phyloP scores from a whole-genome alignment of 495 filamentous ascomycete genomes.

The Usnea hakonensis region DNA sequence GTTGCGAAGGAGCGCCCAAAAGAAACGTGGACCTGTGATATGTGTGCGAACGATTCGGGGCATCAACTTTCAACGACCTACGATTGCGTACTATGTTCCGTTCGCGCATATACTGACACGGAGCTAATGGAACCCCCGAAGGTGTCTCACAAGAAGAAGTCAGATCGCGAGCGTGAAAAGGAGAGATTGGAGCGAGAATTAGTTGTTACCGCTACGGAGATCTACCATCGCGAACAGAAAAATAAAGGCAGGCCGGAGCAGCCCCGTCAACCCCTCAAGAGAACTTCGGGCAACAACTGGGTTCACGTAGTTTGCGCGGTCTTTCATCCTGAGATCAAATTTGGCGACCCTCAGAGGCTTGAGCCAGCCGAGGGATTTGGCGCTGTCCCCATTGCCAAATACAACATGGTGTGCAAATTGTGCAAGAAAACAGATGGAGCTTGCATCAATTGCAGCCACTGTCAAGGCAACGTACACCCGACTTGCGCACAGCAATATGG shows the following conservation, averaged over 20 bases:
- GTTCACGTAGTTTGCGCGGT: slow-evolving; percentile 91
- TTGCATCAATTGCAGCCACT: slow-evolving; percentile 76
- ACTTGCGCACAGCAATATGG: slow-evolving; percentile 80
- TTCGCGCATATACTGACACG: slow-evolving; percentile 56
- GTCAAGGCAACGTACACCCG: slow-evolving; percentile 74
- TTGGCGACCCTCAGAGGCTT: slow-evolving; percentile 70
- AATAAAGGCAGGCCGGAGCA: slow-evolving; percentile 69
- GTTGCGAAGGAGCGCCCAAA: slow-evolving; percentile 59
- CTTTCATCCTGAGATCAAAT: slow-evolving; percentile 87
- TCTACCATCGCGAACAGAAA: slow-evolving; percentile 75
- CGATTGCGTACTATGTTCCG: slow-evolving; percentile 84
- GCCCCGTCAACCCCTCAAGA: slow-evolving; percentile 87
- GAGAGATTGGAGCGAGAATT: slow-evolving; percentile 78
- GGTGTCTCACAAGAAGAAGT: slow-evolving; percentile 84
- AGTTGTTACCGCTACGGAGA: slow-evolving; percentile 61
- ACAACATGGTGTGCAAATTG: slow-evolving; percentile 71
- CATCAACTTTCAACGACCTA: slow-evolving; percentile 82
- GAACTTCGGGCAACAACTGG: slow-evolving; percentile 93
- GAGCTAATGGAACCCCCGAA: slow-evolving; percentile 81
- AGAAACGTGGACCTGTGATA: slow-evolving; percentile 90
- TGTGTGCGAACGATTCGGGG: slow-evolving; percentile 86
- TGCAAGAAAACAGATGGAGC: slow-evolving; percentile 70
- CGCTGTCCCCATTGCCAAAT: slow-evolving; percentile 59
- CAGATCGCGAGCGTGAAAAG: slow-evolving; percentile 82
- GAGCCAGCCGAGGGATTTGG: slow-evolving; percentile 83